Evolutionary conservation across 2,329 filamentous ascomycete species (phyloP).

Genomic region (Fusarium sp.): DNA sequence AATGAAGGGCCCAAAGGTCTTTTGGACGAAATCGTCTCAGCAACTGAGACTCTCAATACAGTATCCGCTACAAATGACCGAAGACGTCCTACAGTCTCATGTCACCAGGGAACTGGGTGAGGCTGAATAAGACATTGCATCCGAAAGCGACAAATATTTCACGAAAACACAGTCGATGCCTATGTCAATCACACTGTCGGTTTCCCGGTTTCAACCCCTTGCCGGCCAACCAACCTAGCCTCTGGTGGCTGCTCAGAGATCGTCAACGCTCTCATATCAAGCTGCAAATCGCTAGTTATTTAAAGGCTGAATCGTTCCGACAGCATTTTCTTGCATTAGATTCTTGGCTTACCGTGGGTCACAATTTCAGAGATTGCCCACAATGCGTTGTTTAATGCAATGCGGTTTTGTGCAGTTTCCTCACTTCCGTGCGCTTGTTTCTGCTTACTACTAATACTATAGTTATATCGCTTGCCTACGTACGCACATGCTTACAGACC

Average conservation of each 20-base stretch:
- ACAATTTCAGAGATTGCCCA: conserved; percentile 21
- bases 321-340: conserved; percentile 23
- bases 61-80: conserved; percentile 27
- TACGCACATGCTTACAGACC: conserved; percentile 14
- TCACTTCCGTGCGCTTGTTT: conserved; percentile 8
- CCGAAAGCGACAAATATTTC: conserved; percentile 16
- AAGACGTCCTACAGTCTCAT: conserved; percentile 12
- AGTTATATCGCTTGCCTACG: conserved; percentile 7
- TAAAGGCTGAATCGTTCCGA: conserved; percentile 23
- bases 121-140: conserved; percentile 3
- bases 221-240: not conserved
- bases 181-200: conserved; percentile 29
- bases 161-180: conserved; percentile 29
- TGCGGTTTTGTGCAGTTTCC: conserved; percentile 24
- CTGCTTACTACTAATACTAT: conserved; percentile 12
- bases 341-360: conserved; percentile 26
- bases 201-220: conserved; percentile 21
- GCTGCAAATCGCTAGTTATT: conserved; percentile 21
- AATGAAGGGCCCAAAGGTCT: not conserved
- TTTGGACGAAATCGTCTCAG: conserved; percentile 3
- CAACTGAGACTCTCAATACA: conserved; percentile 13
- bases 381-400: conserved; percentile 24
- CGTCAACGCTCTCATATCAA: conserved; percentile 37
- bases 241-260: conserved; percentile 31
- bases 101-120: conserved; percentile 8